Evolutionary conservation across 129 eudicot species (phyloP), one percentile per base, ranked within the genome.

Genomic region (Oenanthe sinensis): DNA sequence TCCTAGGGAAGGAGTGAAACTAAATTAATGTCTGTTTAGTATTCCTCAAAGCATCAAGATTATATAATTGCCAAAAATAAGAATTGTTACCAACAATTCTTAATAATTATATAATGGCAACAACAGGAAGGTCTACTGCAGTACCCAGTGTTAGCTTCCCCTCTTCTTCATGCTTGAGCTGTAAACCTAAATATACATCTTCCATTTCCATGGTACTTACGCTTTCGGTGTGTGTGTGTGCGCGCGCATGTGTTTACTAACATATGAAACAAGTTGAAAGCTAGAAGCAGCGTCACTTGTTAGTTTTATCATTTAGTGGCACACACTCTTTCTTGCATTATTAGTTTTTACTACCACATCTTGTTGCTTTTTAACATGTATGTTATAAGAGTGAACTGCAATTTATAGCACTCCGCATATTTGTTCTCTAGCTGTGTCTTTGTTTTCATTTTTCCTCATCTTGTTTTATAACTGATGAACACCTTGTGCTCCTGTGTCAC

Each of bases 81-180:
- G 30, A 55, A 55, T 2, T 8, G 30, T 17, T 58, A 22, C 60
- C 15, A 33, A 33, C 36, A 33, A 33, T 33, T 33, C 36, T 33
- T 33, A 33, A 33, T 33, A 39, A 39, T 5, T 3, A 65, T 1
- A 39, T 0, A 78, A 86, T 89, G 87, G 86, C 97, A 39, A 78
- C 89, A 20, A 75, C 87, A 14, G 82, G 89, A 78, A 84, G 93
- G 70, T 79, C 87, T 40, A 72, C 85, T n/a, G 88, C 89, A 5
- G 69, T 86, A 75, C 82, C 84, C 5, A 84, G 86, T 70, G 75
- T 70, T 70, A 39, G 46, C 74, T 87, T 87, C 81, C 86, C 87
- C 14, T 85, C 91, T 8, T 88, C 93, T 81, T 81, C 90, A 28
- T 83, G 71, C 78, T 83, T 82, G 67, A 75, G 81, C 81, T 86